Conservation (phyloP, 768 basidiomycete genomes). For the Sporobolomyces pararoseus region DNA sequence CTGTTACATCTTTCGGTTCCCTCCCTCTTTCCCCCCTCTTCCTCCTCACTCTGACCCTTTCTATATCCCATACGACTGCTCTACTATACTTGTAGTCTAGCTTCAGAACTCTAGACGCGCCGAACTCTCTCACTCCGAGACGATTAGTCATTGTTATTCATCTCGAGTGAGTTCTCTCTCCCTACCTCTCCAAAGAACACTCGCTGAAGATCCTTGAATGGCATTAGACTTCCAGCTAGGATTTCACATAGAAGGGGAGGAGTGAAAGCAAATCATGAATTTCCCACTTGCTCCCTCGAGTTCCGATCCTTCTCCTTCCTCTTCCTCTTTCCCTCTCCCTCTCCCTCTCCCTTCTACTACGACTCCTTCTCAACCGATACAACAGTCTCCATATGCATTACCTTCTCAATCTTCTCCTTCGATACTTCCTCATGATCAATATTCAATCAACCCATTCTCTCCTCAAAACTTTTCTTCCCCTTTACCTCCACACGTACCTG, state of each 20-base stretch:
- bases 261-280: not conserved
- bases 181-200: no score
- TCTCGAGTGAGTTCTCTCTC: no score
- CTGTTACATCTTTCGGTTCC: not conserved
- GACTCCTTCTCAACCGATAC: not conserved
- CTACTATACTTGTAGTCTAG: no score
- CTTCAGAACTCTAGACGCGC: no score
- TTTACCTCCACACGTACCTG: no score
- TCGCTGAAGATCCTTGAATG: no score
- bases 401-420: not conserved
- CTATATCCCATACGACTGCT: no score
- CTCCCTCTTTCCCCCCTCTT: not conserved
- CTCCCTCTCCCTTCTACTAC: slow-evolving; percentile 38
- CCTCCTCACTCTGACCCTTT: not conserved
- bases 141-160: no score
- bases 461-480: not conserved
- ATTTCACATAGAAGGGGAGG: no score
- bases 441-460: not conserved
- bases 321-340: slow-evolving; percentile 34
- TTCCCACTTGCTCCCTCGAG: not conserved
- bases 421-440: not conserved
- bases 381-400: not conserved
- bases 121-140: no score
- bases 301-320: slow-evolving; percentile 27
- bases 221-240: no score